Conservation (phyloP, 2,329 filamentous ascomycete genomes). For the Aspergillus viridinutans region DNA sequence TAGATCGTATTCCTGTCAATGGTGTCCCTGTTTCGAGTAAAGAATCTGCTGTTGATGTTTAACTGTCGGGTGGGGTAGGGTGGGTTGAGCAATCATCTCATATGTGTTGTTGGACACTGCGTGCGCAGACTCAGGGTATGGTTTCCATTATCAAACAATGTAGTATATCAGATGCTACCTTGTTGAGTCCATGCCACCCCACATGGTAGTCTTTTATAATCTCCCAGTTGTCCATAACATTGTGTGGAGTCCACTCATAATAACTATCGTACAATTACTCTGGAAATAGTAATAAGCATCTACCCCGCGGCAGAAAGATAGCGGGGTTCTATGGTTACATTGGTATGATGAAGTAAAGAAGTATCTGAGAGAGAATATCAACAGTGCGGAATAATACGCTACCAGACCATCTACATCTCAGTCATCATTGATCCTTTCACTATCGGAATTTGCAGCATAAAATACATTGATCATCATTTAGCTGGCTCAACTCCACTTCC, state of each 20-base stretch:
- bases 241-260: background rate
- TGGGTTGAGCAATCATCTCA: background rate
- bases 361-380: background rate
- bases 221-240: background rate
- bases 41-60: background rate
- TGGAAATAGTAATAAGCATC: background rate
- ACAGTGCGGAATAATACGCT: background rate
- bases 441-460: background rate
- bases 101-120: background rate
- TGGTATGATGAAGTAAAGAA: background rate
- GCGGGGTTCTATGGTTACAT: slow-evolving; percentile 8
- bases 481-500: background rate
- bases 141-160: slow-evolving; percentile 9
- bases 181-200: slow-evolving; percentile 3
- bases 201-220: background rate
- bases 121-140: background rate
- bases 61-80: background rate
- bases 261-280: background rate
- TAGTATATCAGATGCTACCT: slow-evolving; percentile 8
- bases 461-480: background rate
- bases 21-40: background rate
- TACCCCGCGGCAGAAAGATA: slow-evolving; percentile 5
- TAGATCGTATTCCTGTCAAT: background rate
- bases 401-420: no score
- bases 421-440: background rate